Evolutionary conservation across 192 early-diverging fungal genomes (phyloP), one percentile per base, ranked within the genome.

Genomic region (Backusella psychrophila): DNA sequence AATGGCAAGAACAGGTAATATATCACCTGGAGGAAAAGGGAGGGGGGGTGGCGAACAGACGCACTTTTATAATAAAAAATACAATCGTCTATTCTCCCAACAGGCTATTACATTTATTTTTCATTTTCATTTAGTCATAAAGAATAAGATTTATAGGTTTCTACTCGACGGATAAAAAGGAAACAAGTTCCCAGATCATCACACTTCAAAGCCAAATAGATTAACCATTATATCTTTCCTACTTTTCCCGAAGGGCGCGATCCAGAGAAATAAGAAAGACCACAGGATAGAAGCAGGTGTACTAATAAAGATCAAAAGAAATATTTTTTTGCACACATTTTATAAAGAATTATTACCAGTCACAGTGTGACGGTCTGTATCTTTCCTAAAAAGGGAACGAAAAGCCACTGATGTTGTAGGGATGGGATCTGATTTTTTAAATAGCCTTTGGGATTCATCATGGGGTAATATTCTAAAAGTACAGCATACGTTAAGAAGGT

Each of bases 211-310:
- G 56, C 26, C 56, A 63, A 63, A 63, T 63, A 63, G 56, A 63
- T 63, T 63, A 63, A 63, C 56, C 56, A 63, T 63, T 63, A 63
- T 29, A 49, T 75, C 74, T 75, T 41, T 44, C 59, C 56, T 75
- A 67, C 74, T 66, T 75, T 75, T 75, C 74, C 74, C 74, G 74
- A 75, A 75, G 74, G 59, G 63, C 39, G 36, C 74, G 66, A 67
- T 75, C 63, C 74, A 75, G 29, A 44, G 63, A 63, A 46, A 59
- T 3, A 67, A 42, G 63, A 67, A 66, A 67, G 41, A 63, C 56
- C 74, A 75, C 74, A 75, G 74, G 74, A 75, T 75, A 75, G 56
- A 75, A 66, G 74, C 26, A 75, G 36, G 74, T 66, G 56, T 75
- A 5, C 12, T 31, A 46, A 46, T 31, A 35, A 42, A 49, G 44